phyloP scores from a whole-genome alignment of 225 moss, liverwort and hornwort species.

The Thuidium tamariscinum region DNA sequence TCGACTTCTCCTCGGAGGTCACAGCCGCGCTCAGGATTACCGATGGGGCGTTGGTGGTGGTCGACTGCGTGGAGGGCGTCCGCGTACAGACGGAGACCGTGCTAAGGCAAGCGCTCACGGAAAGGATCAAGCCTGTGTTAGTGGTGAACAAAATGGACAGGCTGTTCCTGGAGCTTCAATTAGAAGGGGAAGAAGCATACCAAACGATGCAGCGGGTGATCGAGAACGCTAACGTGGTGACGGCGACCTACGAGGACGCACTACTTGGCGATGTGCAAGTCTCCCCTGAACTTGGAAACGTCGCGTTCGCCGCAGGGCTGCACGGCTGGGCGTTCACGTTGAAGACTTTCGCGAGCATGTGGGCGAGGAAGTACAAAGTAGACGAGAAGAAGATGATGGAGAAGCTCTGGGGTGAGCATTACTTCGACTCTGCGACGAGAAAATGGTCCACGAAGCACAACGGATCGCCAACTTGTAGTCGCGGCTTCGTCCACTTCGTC shows the following conservation, averaged over 20 bases:
- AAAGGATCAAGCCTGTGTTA: slow-evolving; percentile 27
- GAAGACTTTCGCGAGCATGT: not conserved
- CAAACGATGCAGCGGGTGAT: not conserved
- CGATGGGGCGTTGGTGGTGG: slow-evolving; percentile 29
- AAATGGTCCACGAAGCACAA: not conserved
- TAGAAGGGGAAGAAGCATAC: not conserved
- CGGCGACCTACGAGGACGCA: not conserved
- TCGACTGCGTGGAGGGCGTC: slow-evolving; percentile 33
- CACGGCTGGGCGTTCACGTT: not conserved
- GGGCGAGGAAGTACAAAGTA: not conserved
- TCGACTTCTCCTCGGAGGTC: slow-evolving; percentile 29
- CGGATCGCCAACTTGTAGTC: not conserved
- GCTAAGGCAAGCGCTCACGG: slow-evolving; percentile 20
- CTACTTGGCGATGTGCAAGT: not conserved
- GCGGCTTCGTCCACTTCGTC: not conserved
- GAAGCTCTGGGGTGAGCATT: not conserved
- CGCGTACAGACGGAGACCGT: slow-evolving; percentile 30
- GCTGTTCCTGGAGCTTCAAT: slow-evolving; percentile 23
- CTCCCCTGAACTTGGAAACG: not conserved
- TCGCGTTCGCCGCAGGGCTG: not conserved
- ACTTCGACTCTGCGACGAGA: not conserved
- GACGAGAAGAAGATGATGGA: not conserved
- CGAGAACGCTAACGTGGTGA: not conserved
- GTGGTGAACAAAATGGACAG: slow-evolving; percentile 34
- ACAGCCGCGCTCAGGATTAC: slow-evolving; percentile 39